These are phyloP conservation scores for Vaccinium vitisidaea DNA, from an alignment of 148 eudicot species.

Conservation along the genomic window DNA sequence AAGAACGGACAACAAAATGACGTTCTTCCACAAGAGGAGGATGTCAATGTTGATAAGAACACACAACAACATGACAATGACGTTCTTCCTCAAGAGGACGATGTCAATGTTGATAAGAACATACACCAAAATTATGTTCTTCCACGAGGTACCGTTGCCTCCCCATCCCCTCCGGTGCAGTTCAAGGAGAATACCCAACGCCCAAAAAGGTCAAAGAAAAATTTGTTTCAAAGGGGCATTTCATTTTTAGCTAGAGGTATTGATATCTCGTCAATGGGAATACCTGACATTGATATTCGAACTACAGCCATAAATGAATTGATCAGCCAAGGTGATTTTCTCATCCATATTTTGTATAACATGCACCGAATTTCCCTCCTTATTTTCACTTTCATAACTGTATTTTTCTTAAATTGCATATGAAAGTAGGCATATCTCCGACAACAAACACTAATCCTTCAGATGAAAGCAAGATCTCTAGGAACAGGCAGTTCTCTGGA, in stretches of 20 bases:
- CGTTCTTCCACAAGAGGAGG: no score
- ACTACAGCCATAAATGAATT: background rate
- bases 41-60: no score
- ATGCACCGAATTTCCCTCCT: background rate
- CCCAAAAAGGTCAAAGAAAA: background rate
- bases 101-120: background rate
- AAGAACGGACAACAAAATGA: no score
- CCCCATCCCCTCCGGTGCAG: background rate
- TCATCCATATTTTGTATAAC: background rate
- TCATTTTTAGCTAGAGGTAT: background rate
- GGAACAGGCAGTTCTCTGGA: constrained; percentile 43
- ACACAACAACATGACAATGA: no score
- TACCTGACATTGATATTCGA: background rate
- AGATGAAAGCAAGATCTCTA: background rate
- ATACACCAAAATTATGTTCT: background rate
- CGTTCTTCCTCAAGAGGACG: no score
- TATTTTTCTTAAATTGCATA: background rate
- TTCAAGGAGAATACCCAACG: background rate
- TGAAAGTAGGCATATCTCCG: no score
- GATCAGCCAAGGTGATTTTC: background rate
- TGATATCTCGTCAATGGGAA: background rate
- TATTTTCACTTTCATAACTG: background rate
- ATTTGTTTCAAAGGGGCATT: background rate
- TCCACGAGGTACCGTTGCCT: background rate
- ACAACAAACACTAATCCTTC: background rate